These are phyloP conservation scores for Chaetomiaceae sp. DNA, from an alignment of 2,329 filamentous ascomycete genomes.

Conservation along the genomic window DNA sequence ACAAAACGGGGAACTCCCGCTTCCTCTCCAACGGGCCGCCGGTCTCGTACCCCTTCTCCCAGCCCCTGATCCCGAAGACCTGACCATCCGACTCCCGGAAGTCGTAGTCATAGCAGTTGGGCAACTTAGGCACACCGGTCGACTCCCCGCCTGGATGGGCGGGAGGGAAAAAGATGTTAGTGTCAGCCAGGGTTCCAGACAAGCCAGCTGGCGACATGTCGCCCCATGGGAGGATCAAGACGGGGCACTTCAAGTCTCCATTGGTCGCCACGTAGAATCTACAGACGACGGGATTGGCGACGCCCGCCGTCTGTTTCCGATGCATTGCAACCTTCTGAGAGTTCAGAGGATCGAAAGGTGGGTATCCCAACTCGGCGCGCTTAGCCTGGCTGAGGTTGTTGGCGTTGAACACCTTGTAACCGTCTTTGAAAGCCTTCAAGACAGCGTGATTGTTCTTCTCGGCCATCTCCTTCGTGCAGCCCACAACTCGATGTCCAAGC, in stretches of 20 bases:
- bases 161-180: conserved; percentile 29
- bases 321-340: conserved; percentile 2
- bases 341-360: conserved; percentile 11
- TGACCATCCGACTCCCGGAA: too few species aligned
- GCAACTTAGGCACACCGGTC: conserved; percentile 14
- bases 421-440: conserved; percentile 28
- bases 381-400: conserved; percentile 25
- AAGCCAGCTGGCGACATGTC: conserved; percentile 30
- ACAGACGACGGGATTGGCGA: conserved; percentile 30
- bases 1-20: conserved; percentile 39
- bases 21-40: conserved; percentile 32
- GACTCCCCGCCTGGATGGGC: background rate
- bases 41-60: conserved; percentile 36
- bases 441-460: conserved; percentile 34
- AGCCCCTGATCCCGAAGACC: conserved; percentile 36
- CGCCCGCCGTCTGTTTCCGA: conserved; percentile 11
- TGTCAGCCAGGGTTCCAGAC: conserved; percentile 28
- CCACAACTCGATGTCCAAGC: conserved; percentile 35
- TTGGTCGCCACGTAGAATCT: conserved; percentile 35
- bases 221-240: conserved; percentile 38
- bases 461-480: conserved; percentile 31
- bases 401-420: conserved; percentile 32
- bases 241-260: conserved; percentile 32
- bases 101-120: conserved; percentile 35
- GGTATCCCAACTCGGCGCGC: conserved; percentile 14